Conservation (phyloP, 768 basidiomycete species). For the Russula dissimulans region DNA sequence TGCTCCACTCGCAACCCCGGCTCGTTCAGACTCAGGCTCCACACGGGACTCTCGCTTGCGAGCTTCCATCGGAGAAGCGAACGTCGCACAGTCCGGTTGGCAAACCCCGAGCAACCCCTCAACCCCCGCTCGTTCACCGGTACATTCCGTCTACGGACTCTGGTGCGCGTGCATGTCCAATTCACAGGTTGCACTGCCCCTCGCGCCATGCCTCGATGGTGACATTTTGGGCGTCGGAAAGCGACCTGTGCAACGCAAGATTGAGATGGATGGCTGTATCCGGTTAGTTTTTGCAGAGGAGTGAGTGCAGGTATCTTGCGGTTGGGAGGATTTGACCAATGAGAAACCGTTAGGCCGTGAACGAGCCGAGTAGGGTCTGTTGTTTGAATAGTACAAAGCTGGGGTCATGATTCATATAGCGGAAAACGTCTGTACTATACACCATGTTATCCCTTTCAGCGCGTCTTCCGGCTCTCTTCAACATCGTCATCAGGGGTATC, state of each 20-base stretch:
- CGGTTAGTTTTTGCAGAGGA: slow-evolving; percentile 6
- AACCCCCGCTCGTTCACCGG: background rate
- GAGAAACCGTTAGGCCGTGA: too few relatives aligned
- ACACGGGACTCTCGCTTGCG: background rate
- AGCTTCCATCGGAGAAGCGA: background rate
- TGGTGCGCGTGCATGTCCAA: background rate
- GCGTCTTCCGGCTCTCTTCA: slow-evolving; percentile 1
- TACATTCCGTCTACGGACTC: background rate
- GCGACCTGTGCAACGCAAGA: slow-evolving; percentile 9
- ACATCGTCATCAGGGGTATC: slow-evolving; percentile 2
- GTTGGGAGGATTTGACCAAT: too few relatives aligned
- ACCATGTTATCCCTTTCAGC: background rate
- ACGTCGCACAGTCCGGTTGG: background rate
- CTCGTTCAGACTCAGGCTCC: background rate
- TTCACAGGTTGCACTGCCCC: background rate
- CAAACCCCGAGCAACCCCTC: background rate
- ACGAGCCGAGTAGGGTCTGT: too few relatives aligned
- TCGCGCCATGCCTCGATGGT: background rate
- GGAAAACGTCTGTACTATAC: too few relatives aligned
- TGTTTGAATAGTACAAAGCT: too few relatives aligned
- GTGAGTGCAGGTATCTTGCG: background rate
- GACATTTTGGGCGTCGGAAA: slow-evolving; percentile 14
- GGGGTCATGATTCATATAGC: too few relatives aligned
- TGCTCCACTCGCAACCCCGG: background rate
- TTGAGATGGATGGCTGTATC: slow-evolving; percentile 10